Conservation (phyloP, 2,329 filamentous ascomycete species). For the Alternaria sp. region DNA sequence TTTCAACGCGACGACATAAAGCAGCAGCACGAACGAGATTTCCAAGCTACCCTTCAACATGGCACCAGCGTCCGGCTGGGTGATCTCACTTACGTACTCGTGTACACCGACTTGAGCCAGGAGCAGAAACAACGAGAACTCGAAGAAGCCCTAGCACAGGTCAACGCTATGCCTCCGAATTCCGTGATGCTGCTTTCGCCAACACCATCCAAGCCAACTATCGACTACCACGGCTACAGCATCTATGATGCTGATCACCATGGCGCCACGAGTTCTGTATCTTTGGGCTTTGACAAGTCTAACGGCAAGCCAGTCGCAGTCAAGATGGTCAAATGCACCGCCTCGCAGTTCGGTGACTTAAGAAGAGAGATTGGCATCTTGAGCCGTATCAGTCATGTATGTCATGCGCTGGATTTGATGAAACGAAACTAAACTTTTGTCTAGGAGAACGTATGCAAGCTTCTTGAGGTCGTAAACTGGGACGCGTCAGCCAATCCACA, state of each 20-base stretch:
- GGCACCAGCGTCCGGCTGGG: conserved; percentile 3
- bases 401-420: neutral
- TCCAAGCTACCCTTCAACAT: conserved; percentile 3
- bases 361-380: conserved; percentile 4
- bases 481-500: neutral
- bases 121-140: conserved; percentile 4
- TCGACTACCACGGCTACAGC: conserved; percentile 10
- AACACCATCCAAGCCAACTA: conserved; percentile 6
- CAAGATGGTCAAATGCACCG: conserved; percentile 8
- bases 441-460: neutral
- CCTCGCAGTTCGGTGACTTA: neutral
- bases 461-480: conserved; percentile 2
- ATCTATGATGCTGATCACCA: conserved; percentile 10
- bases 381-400: conserved; percentile 3
- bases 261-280: conserved; percentile 7
- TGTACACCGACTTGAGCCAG: conserved; percentile 4
- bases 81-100: conserved; percentile 6
- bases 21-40: conserved; percentile 3
- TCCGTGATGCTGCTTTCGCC: conserved; percentile 3
- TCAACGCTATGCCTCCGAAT: neutral
- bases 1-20: conserved; percentile 3
- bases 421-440: neutral
- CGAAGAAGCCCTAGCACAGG: conserved; percentile 2
- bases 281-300: conserved; percentile 7
- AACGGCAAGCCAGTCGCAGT: conserved; percentile 8